Conservation (phyloP, 805 yeast genomes). For the Hemisphaericaspora nanyangensis region DNA sequence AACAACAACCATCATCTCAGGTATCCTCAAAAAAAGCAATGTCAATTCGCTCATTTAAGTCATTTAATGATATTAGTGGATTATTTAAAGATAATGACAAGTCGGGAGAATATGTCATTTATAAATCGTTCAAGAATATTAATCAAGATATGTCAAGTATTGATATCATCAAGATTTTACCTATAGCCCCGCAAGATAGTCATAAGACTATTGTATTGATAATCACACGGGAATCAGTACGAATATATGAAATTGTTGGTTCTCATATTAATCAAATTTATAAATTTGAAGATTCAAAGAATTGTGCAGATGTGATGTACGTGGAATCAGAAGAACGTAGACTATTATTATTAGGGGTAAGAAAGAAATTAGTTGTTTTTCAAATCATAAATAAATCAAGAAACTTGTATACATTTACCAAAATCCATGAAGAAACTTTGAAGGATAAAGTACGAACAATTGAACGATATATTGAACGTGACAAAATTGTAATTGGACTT, state of each 20-base stretch:
- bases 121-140: slow-evolving; percentile 16
- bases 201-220: slow-evolving; percentile 16
- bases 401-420: slow-evolving; percentile 25
- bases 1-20: slow-evolving; percentile 4
- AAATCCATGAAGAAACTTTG: slow-evolving; percentile 20
- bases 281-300: slow-evolving; percentile 20
- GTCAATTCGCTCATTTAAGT: slow-evolving; percentile 6
- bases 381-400: slow-evolving; percentile 25
- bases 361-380: slow-evolving; percentile 26
- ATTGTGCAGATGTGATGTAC: slow-evolving; percentile 15
- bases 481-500: slow-evolving; percentile 20
- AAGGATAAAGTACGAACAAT: slow-evolving; percentile 30
- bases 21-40: slow-evolving; percentile 4
- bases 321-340: slow-evolving; percentile 15
- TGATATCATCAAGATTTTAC: slow-evolving; percentile 8
- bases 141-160: slow-evolving; percentile 11
- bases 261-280: slow-evolving; percentile 29
- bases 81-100: slow-evolving; percentile 15
- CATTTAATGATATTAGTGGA: slow-evolving; percentile 5
- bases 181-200: slow-evolving; percentile 2
- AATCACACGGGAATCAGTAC: slow-evolving; percentile 19
- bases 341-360: slow-evolving; percentile 24
- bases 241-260: slow-evolving; percentile 29
- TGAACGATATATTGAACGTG: slow-evolving; percentile 6
- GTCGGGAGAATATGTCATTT: slow-evolving; percentile 14